phyloP scores from a whole-genome alignment of 23 red algal genomes.

The Gracilariopsis chorda region DNA sequence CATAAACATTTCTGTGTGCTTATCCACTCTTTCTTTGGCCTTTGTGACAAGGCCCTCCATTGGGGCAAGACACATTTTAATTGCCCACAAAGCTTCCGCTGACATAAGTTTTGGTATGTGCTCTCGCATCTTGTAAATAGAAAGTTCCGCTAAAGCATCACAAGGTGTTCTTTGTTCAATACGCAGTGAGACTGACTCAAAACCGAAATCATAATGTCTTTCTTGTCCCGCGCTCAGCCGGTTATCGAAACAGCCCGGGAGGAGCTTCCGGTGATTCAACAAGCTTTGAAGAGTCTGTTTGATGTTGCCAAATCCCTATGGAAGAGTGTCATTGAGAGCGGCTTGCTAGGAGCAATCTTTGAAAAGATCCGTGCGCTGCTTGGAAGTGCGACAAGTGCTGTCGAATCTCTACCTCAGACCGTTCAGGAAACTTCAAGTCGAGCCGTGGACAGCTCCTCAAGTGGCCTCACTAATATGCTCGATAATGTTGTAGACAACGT shows the following conservation, averaged over 20 bases:
- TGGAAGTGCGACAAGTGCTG: not conserved
- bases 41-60: too few relatives aligned
- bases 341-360: not conserved
- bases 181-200: too few relatives aligned
- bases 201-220: not conserved
- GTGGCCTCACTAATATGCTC: not conserved
- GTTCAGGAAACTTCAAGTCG: not conserved
- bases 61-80: too few relatives aligned
- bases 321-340: slow-evolving; percentile 2
- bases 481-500: not conserved
- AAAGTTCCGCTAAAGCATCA: too few relatives aligned
- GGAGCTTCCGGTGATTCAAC: slow-evolving; percentile 8
- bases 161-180: too few relatives aligned
- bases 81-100: too few relatives aligned
- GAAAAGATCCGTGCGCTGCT: not conserved
- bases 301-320: not conserved
- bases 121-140: too few relatives aligned
- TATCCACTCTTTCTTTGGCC: too few relatives aligned
- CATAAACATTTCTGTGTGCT: too few relatives aligned
- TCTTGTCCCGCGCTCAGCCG: not conserved
- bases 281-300: not conserved
- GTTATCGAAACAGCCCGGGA: not conserved
- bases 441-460: not conserved
- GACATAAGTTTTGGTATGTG: too few relatives aligned
- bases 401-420: slow-evolving; percentile 5